Base-by-base conservation (phyloP, 2,329 filamentous ascomycete genomes). In the Dendryphion nanum region DNA sequence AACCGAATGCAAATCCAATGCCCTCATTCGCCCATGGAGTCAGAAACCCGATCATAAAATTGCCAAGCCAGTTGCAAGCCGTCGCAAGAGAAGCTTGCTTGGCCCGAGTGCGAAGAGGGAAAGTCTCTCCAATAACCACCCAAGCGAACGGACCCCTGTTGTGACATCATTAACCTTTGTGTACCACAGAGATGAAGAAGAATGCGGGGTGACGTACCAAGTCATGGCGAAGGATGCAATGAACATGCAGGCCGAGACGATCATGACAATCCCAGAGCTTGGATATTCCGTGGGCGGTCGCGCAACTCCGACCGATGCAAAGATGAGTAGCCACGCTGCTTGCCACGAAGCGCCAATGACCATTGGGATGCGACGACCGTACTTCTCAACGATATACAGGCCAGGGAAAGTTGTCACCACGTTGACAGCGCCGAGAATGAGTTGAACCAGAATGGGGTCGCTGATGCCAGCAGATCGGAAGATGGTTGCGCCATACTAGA, bases 221-320 rank as follows among this genome's bases (percentile, higher is more conserved):
- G 82, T 85, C 30, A 71, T 69, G 18, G 84, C 84, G 50, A 86
- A 89, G 1, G 78, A 82, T 33, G 80, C 77, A 39, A 89, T 88
- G 65, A 87, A 89, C 70, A 88, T 78, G 63, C 81, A 86, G 3
- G 83, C 81, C 37, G 83, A 79, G 7, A 85, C 79, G 48, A 89
- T 86, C 76, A 88, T 82, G 43, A 82, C 75, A 5, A 80, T 78
- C 8, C 83, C 83, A 10, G 79, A 73, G 1, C 67, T 61, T 7
- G 64, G 33, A 38, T 61, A 34, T n/a, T 64, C 53, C 4, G 48
- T 57, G 2, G 59, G 58, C 4, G 55, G 58, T 16, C 51, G 46
- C 4, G 54, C 55, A 78, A 82, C 51, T 30, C 58, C 58, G 13
- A 59, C 51, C 26, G 59, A 45, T 17, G 57, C 58, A 55, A 85